Evolutionary conservation across 768 basidiomycete genomes (phyloP), one percentile per base, ranked within the genome.

Genomic region (Lactarius hatsudake): DNA sequence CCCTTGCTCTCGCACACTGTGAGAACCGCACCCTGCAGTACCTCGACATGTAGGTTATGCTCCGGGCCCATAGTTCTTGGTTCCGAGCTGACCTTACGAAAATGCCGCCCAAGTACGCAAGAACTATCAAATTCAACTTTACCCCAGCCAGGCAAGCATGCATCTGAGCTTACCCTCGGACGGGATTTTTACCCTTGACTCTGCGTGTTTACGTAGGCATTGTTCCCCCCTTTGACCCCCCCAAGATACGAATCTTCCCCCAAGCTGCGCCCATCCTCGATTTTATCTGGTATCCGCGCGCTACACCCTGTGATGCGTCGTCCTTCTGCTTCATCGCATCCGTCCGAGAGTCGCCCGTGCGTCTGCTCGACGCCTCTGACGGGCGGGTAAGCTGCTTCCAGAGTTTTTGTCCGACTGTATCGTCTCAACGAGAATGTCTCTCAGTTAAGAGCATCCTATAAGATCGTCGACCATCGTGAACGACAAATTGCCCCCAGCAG

Each of bases 401-500:
- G 38, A 48, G 15, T 17, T 26, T 36, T 34, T n/a, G 26, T 36
- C 59, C 26, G 53, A 15, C 38, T 17, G 12, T 43, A 38, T 45
- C 58, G 42, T 51, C 28, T 48, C 23, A 40, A 61, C 30, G 26
- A 30, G 57, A 36, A 71, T 9, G 32, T 45, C 9, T 0, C 18
- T 26, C 73, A 97, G 96, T 83, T 93, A 23, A 86, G 96, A 20
- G 96, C 95, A 0, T 95, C 93, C 1, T 98, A 98, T 75, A 82
- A 82, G 48, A 96, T 98, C 45, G 84, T 98, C 12, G 95, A 98
- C 75, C 96, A 98, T 72, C 81, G 90, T n/a, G 96, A 98, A 77
- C 84, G 95, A 38, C 87, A 93, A 62, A 81, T 97, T 48, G 94
- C 93, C 0, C 95, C 96, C 0, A 90, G 94, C 63, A 86, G 86